Evolutionary conservation across 169 alveolate genomes (phyloP).

Genomic region (Eimeria sp.): DNA sequence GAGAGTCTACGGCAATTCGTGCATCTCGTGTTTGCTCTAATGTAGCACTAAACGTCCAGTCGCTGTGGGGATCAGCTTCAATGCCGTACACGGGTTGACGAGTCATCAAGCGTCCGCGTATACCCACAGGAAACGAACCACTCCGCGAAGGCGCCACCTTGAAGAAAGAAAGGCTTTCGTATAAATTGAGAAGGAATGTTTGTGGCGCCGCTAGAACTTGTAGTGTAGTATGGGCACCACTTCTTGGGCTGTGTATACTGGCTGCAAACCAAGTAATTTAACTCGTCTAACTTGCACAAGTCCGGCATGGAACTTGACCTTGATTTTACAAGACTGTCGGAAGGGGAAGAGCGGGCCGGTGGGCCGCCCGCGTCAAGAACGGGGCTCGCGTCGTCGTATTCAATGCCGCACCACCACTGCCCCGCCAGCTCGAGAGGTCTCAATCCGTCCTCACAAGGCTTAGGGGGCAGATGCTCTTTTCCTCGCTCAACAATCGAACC

Average conservation of each 20-base stretch:
- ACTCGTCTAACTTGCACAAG: neutral
- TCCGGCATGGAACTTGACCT: neutral
- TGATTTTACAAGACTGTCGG: neutral
- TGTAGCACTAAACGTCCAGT: neutral
- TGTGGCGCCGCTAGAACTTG: too few species aligned
- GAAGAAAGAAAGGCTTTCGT: neutral
- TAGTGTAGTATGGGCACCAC: conserved; percentile 23
- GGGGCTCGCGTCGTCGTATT: neutral
- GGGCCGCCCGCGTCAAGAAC: neutral
- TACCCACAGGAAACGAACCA: conserved; percentile 54
- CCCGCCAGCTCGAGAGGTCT: conserved; percentile 36
- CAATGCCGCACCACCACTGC: conserved; percentile 62
- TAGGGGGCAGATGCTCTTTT: conserved; percentile 51
- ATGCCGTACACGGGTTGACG: conserved; percentile 2
- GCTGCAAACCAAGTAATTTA: neutral
- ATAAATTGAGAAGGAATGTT: neutral
- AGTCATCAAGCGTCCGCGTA: neutral
- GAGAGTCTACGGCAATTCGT: neutral
- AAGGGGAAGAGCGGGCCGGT: conserved; percentile 19
- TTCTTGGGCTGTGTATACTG: neutral
- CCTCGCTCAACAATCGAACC: conserved; percentile 35
- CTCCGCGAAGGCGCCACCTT: conserved; percentile 38
- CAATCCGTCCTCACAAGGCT: conserved; percentile 42
- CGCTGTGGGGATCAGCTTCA: neutral
- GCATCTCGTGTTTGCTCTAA: neutral